phyloP scores from a whole-genome alignment of 2,329 filamentous ascomycete genomes.

The Periconia sp. region DNA sequence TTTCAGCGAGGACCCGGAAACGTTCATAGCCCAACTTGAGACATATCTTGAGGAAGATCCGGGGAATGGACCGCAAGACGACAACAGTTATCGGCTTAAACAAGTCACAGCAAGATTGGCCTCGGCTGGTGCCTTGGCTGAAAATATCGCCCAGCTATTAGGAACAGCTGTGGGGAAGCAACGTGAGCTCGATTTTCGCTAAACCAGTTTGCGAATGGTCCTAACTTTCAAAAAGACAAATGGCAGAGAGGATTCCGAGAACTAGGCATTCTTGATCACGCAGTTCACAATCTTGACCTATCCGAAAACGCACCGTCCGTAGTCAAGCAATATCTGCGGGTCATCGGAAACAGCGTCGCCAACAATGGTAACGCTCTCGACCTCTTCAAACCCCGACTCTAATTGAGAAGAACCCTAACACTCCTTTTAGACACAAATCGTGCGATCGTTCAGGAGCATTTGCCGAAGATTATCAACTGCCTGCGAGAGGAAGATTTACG shows the following conservation, averaged over 20 bases:
- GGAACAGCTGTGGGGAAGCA: slow-evolving; percentile 37
- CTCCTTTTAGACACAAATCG: slow-evolving; percentile 34
- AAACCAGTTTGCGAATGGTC: not conserved
- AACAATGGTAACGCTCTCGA: slow-evolving; percentile 34
- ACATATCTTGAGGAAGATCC: slow-evolving; percentile 8
- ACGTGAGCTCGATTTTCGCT: slow-evolving; percentile 16
- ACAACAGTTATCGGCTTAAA: slow-evolving; percentile 15
- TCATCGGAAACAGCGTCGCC: slow-evolving; percentile 43
- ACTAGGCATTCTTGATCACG: slow-evolving; percentile 30
- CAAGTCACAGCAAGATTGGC: slow-evolving; percentile 18
- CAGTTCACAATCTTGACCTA: slow-evolving; percentile 26
- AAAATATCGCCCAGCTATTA: slow-evolving; percentile 26
- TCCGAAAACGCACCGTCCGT: slow-evolving; percentile 17
- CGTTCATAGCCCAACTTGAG: slow-evolving; percentile 20
- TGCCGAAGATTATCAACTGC: slow-evolving; percentile 29
- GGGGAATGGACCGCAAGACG: slow-evolving; percentile 10
- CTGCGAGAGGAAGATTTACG: slow-evolving; percentile 25
- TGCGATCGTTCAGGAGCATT: slow-evolving; percentile 24
- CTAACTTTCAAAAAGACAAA: slow-evolving; percentile 31
- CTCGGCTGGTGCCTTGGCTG: slow-evolving; percentile 11
- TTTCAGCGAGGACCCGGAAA: slow-evolving; percentile 17
- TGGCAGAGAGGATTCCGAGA: slow-evolving; percentile 33
- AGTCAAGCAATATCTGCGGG: slow-evolving; percentile 38
- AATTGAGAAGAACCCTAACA: slow-evolving; percentile 15
- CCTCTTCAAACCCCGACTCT: not conserved